Base-by-base conservation (phyloP, 768 basidiomycete species). In the Vishniacozyma victoriae region DNA sequence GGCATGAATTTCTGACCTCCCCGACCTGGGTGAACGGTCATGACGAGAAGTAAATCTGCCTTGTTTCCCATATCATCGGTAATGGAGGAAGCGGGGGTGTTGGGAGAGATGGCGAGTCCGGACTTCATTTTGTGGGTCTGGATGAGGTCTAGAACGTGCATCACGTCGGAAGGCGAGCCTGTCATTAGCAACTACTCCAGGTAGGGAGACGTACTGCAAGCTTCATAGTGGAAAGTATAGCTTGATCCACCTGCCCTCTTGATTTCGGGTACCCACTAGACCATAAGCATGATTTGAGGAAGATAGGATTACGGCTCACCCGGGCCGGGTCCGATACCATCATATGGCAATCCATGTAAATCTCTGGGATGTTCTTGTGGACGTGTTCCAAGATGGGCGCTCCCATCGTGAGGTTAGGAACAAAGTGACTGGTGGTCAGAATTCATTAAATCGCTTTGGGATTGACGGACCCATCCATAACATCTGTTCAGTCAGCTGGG, bases 331-430 rank as follows among this genome's bases (percentile, higher is more conserved):
- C 76, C 0, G 90, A 72, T 16, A 99, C 95, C 95, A 99, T 99
- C 95, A 97, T 97, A 74, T 99, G 95, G 73, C 92, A 96, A 73
- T 99, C 95, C 93, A 99, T 97, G 76, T 91, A 97, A 60, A 96
- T 95, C 44, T 81, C 87, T 2, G 93, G 92, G 18, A 96, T 80
- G 27, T 82, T 80, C 72, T 90, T 90, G 44, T 79, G 77, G 18
- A 99, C 83, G 58, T 84, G 87, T 24, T 85, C 77, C 25, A 97
- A 79, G 41, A 97, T 80, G 5, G 93, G 92, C 26, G 87, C 83
- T 49, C 92, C 95, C 85, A 97, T 90, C 19, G 92, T 91, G 72
- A 99, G 95, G 73, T 96, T 97, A 27, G 92, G 93, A 26, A 99
- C 95, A 64, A 99, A 99, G 74, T 96, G 87, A 45, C 93, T 92